A percentile compares a stretch with the other conserved stretches of the same genome.
Evolutionary conservation across 306 rosid genomes (phyloP).

Genomic region (Ormosia semicastrata): DNA sequence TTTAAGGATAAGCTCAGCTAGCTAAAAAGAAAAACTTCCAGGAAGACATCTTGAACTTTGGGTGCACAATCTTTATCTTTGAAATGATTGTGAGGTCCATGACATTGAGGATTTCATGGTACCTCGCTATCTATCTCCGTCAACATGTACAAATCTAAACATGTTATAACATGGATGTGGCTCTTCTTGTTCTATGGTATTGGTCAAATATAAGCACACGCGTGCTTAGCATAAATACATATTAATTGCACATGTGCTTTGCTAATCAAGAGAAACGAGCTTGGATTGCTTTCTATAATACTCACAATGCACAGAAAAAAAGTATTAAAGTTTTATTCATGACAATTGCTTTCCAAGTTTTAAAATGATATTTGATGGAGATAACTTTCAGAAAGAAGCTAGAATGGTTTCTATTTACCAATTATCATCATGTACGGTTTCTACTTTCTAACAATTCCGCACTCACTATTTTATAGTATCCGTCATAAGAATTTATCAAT

Average conservation of each 20-base stretch:
- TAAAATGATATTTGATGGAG: not conserved
- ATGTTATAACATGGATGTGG: not conserved
- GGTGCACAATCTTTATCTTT: not conserved
- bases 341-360: not conserved
- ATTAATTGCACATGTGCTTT: not conserved
- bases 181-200: not conserved
- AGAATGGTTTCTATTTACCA: not conserved
- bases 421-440: not conserved
- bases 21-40: not conserved
- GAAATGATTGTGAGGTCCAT: not conserved
- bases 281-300: not conserved
- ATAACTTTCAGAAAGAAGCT: not conserved
- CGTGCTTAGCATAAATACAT: not conserved
- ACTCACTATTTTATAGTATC: not conserved
- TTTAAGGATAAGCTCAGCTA: not conserved
- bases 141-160: not conserved
- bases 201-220: not conserved
- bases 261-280: not conserved
- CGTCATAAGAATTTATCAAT: not conserved
- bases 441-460: not conserved
- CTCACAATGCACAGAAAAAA: not conserved
- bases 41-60: not conserved
- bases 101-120: not conserved
- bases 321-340: not conserved
- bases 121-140: not conserved